Percentiles rank a stretch among this genome's conserved stretches.
Evolutionary conservation across 2,329 filamentous ascomycete species (phyloP).

Genomic region (Basipetospora chlamydospora): DNA sequence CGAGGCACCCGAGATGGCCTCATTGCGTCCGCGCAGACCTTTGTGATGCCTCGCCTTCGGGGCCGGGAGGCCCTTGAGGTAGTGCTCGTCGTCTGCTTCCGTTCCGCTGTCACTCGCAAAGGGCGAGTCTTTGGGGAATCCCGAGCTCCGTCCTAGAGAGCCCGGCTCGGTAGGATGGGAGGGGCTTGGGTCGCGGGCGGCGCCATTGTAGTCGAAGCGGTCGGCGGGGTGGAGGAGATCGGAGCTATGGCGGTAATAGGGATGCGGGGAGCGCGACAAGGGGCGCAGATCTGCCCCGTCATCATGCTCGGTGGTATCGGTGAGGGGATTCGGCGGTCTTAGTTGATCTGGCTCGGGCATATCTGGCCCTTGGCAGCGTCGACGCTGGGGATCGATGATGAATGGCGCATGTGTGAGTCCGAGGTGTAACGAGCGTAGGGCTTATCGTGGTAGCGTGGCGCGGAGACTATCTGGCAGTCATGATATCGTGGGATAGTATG

Average conservation of each 20-base stretch:
- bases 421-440: background rate
- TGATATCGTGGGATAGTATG: too few species aligned
- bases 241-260: conserved; percentile 45
- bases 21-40: conserved; percentile 52
- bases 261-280: conserved; percentile 50
- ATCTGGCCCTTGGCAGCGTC: conserved; percentile 2
- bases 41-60: conserved; percentile 62
- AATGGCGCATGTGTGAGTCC: background rate
- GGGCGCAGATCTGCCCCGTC: conserved; percentile 28
- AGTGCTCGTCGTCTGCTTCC: conserved; percentile 87
- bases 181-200: background rate
- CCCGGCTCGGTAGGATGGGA: background rate
- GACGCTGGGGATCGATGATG: background rate
- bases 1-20: conserved; percentile 35
- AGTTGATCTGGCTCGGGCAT: conserved; percentile 4
- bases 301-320: conserved; percentile 18
- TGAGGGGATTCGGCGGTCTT: background rate
- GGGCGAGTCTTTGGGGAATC: conserved; percentile 32
- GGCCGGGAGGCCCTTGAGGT: conserved; percentile 72
- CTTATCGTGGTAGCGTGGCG: background rate
- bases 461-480: background rate
- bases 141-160: background rate
- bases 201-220: conserved; percentile 4
- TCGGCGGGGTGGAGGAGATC: conserved; percentile 40
- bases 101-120: conserved; percentile 79